phyloP scores from a whole-genome alignment of 306 rosid species.

The Abrus precatorius region DNA sequence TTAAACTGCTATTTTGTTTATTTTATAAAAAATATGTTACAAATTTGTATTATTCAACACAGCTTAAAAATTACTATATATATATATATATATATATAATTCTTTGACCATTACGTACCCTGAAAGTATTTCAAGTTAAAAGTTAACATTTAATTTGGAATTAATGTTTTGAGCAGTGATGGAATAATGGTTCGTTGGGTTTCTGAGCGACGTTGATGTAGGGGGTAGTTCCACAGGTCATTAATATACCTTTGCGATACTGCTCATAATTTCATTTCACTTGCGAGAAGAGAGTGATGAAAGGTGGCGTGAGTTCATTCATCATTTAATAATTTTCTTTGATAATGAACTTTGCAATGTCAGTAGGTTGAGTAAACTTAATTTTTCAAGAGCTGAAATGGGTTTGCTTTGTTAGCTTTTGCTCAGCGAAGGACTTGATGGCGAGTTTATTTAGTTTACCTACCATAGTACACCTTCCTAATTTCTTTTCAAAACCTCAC shows the following conservation, averaged over 20 bases:
- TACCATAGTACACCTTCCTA: background rate
- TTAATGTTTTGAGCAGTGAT: background rate
- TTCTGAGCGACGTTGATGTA: constrained; percentile 5
- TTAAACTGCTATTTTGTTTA: too few relatives aligned
- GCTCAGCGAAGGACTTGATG: background rate
- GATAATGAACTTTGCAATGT: constrained; percentile 35
- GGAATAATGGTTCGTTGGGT: background rate
- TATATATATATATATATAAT: too few relatives aligned
- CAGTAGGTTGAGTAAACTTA: constrained; percentile 38
- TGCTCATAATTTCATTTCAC: constrained; percentile 18
- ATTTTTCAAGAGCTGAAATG: constrained; percentile 10
- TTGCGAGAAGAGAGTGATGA: background rate
- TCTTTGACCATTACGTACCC: too few relatives aligned
- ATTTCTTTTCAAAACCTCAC: background rate
- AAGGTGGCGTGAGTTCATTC: constrained; percentile 41
- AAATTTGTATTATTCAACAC: too few relatives aligned
- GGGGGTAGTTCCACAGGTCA: constrained; percentile 32
- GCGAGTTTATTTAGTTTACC: constrained; percentile 33
- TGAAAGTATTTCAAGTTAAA: background rate
- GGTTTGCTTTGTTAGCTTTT: background rate
- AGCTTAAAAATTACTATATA: too few relatives aligned
- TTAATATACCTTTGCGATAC: constrained; percentile 9
- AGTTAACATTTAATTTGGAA: constrained; percentile 13
- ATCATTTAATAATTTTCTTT: constrained; percentile 45
- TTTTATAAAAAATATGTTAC: too few relatives aligned